These are phyloP conservation scores for Penicillium dipodomyicola DNA, from an alignment of 495 filamentous ascomycete genomes.

Conservation along the genomic window DNA sequence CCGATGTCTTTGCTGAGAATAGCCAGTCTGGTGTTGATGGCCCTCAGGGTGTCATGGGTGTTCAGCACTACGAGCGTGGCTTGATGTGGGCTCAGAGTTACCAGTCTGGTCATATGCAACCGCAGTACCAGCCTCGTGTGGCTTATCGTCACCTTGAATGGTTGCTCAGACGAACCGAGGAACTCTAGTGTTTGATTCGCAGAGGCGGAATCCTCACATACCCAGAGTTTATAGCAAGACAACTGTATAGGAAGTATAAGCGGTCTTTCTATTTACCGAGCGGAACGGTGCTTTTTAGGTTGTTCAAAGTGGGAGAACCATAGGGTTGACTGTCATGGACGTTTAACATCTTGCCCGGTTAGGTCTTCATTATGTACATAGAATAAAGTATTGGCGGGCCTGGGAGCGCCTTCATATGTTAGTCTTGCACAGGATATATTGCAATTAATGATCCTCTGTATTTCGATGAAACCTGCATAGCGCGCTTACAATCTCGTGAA, in stretches of 20 bases:
- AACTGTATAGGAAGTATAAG: background rate
- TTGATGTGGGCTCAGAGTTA: conserved; percentile 65
- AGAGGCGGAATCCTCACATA: background rate
- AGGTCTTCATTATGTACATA: background rate
- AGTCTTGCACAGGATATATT: background rate
- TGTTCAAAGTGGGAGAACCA: too few species aligned
- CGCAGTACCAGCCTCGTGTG: conserved; percentile 62
- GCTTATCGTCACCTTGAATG: conserved; percentile 70
- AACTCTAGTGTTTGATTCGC: conserved; percentile 19
- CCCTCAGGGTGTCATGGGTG: conserved; percentile 59
- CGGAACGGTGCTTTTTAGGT: too few species aligned
- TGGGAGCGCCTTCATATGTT: background rate
- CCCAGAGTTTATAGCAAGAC: background rate
- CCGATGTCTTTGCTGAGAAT: conserved; percentile 32
- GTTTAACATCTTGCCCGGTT: background rate
- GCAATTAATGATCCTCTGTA: background rate
- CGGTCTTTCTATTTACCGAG: too few species aligned
- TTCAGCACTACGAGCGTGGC: conserved; percentile 65
- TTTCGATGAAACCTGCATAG: background rate
- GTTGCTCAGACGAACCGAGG: conserved; percentile 58
- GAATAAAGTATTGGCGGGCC: background rate
- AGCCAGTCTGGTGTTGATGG: conserved; percentile 24
- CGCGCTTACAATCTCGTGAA: background rate
- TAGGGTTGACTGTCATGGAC: background rate
- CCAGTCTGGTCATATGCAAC: conserved; percentile 64